These are phyloP conservation scores for Aspergillus steynii DNA, from an alignment of 495 filamentous ascomycete genomes.

Conservation along the genomic window DNA sequence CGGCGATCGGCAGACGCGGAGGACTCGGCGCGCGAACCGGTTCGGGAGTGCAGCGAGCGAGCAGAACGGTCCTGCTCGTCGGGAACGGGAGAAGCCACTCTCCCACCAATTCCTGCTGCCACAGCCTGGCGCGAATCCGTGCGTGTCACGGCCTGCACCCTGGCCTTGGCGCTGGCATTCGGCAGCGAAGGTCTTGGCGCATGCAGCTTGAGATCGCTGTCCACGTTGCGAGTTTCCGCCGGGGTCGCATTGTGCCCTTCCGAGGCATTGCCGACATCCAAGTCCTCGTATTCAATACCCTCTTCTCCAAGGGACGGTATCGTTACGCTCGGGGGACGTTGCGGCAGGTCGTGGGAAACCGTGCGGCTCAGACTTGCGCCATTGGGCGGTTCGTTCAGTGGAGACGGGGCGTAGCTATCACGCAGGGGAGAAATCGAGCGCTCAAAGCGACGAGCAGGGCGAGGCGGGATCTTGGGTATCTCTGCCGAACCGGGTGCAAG, in stretches of 20 bases:
- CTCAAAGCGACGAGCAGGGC: slow-evolving; percentile 69
- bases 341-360: slow-evolving; percentile 51
- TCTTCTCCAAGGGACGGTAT: slow-evolving; percentile 87
- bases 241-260: slow-evolving; percentile 34
- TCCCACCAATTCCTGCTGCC: slow-evolving; percentile 73
- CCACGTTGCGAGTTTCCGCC: slow-evolving; percentile 74
- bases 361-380: slow-evolving; percentile 47
- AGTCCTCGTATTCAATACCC: slow-evolving; percentile 79
- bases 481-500: slow-evolving; percentile 24
- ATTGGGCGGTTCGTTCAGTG: slow-evolving; percentile 68
- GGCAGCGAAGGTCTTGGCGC: slow-evolving; percentile 89
- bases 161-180: slow-evolving; percentile 71
- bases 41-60: slow-evolving; percentile 44
- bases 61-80: slow-evolving; percentile 61
- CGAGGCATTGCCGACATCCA: slow-evolving; percentile 45
- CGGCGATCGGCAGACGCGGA: slow-evolving; percentile 53
- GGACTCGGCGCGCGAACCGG: slow-evolving; percentile 53
- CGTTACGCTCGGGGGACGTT: slow-evolving; percentile 71
- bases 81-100: slow-evolving; percentile 48
- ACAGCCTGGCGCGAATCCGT: slow-evolving; percentile 85
- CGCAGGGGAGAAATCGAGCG: slow-evolving; percentile 77
- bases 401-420: slow-evolving; percentile 80
- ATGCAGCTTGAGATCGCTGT: slow-evolving; percentile 79
- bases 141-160: slow-evolving; percentile 78
- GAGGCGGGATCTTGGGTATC: slow-evolving; percentile 63